Conservation (phyloP, 2,329 filamentous ascomycete genomes). For the Aspergillus melleus region DNA sequence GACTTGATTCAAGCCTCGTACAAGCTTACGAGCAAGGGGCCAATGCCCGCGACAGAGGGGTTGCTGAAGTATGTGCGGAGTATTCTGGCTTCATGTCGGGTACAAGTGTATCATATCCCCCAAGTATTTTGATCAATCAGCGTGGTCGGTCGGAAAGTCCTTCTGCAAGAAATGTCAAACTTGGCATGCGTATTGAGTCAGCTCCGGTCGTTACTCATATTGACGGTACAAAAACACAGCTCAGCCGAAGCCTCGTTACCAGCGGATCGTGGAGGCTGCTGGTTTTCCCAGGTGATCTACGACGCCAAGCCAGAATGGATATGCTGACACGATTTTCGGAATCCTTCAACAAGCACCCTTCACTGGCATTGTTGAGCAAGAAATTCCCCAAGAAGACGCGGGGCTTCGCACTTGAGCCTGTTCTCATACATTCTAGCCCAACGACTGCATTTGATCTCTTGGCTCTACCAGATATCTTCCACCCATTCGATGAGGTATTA, state of each 20-base stretch:
- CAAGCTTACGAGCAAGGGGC: too few relatives aligned
- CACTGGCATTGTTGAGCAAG: not conserved
- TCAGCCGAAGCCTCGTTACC: conserved; percentile 12
- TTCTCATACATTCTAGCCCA: conserved; percentile 14
- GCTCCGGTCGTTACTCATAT: conserved; percentile 9
- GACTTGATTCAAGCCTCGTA: too few relatives aligned
- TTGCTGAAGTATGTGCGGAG: too few relatives aligned
- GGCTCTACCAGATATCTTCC: conserved; percentile 9
- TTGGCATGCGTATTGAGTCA: conserved; percentile 18
- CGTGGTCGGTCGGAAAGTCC: too few relatives aligned
- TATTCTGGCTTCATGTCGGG: too few relatives aligned
- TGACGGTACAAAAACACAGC: conserved; percentile 7
- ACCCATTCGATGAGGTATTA: conserved; percentile 12
- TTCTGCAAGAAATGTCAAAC: conserved; percentile 6
- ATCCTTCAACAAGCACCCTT: not conserved
- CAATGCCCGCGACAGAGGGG: too few relatives aligned
- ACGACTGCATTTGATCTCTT: too few relatives aligned
- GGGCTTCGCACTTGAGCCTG: not conserved
- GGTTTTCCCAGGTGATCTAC: conserved; percentile 22
- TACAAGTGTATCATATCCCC: too few relatives aligned
- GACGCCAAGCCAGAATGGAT: not conserved
- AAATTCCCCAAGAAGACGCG: not conserved
- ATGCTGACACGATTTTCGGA: conserved; percentile 7
- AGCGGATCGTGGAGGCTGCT: conserved; percentile 20
- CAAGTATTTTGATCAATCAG: too few relatives aligned